Evolutionary conservation across 257 asterid species (phyloP), one percentile per base, ranked within the genome.

Genomic region (Solanum phureja): DNA sequence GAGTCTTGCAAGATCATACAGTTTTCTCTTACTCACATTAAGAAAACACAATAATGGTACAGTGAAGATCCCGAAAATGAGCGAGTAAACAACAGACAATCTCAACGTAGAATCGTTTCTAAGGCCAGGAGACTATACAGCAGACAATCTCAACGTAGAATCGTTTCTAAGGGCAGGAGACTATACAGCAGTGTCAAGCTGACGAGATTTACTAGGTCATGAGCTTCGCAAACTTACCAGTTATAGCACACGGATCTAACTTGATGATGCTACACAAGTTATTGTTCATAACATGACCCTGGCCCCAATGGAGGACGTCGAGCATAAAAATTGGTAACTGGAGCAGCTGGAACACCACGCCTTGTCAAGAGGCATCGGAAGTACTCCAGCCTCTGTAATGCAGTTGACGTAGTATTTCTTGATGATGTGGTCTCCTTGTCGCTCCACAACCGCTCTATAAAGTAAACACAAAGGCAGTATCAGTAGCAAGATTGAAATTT

Each of bases 321-420:
- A 33, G 95, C 98, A 90, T 94, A 94, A 49, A 29, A 40, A 62
- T 92, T 95, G 76, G 71, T 89, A 35, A 93, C 98, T 0, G 99
- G 98, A 83, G 98, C 98, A 6, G 98, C 98, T 87, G 88, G 96
- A 87, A 96, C 94, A 29, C 99, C 98, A 8, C 98, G 98, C 88
- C 94, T 94, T 9, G 94, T 96, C 92, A 94, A 88, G 84, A 94
- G 98, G 88, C 99, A 94, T 9, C 98, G 95, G 60, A 96, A 95
- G 87, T 94, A 92, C 89, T 96, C 97, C 93, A 96, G 88, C 88
- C 98, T 92, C 38, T 90, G 86, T 88, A 93, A 72, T 64, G 90
- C 93, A 3, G 87, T 88, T 71, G 87, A 35, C 62, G 84, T 86
- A 66, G 85, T 74, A 83, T 87, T 88, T 76, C 13, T 44, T 27